Evolutionary conservation across 1,284 basidiomycete species (phyloP), one percentile per base, ranked within the genome.

Genomic region (Ganoderma boninense): DNA sequence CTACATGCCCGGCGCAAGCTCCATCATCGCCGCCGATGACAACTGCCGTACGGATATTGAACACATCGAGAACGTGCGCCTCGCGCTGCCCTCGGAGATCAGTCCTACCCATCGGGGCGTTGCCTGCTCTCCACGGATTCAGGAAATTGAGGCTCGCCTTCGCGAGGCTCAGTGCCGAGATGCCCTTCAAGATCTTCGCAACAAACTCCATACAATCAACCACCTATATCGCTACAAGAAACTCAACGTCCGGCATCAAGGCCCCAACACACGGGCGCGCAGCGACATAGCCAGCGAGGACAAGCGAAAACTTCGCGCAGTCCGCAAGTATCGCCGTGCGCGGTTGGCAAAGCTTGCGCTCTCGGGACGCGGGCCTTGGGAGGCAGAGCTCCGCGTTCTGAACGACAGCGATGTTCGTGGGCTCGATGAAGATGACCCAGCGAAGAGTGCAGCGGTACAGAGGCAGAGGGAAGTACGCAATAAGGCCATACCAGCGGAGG

Each of bases 161-260:
- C 77, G 80, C 0, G 74, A 73, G 32, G 79, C 77, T 0, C 79
- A 82, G 62, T 78, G 77, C 2, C 66, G 72, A 4, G 77, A 76
- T 8, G 56, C 71, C 0, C 75, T 83, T 0, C 74, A 78, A 5
- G 69, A 78, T 6, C 63, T 82, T 13, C 77, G 80, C 1, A 71
- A 72, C 20, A 73, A 78, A 1, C 74, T 84, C 0, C 77, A 75
- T n/a, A 76, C 77, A 67, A 54, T 71, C 66, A 29, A 73, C 60
- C 57, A 76, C 59, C 43, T 79, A 65, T 69, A 74, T 75, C 73
- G 74, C 18, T 78, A 76, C 49, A 54, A 54, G 49, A 20, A 54
- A 18, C 49, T 20, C 18, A 5, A 54, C 20, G 49, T 54, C 20
- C 49, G 49, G 7, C 49, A 54, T 18, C 49, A 54, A 18, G 49